phyloP scores from a whole-genome alignment of 2,329 filamentous ascomycete species.

The Penicillium sclerotigenum region DNA sequence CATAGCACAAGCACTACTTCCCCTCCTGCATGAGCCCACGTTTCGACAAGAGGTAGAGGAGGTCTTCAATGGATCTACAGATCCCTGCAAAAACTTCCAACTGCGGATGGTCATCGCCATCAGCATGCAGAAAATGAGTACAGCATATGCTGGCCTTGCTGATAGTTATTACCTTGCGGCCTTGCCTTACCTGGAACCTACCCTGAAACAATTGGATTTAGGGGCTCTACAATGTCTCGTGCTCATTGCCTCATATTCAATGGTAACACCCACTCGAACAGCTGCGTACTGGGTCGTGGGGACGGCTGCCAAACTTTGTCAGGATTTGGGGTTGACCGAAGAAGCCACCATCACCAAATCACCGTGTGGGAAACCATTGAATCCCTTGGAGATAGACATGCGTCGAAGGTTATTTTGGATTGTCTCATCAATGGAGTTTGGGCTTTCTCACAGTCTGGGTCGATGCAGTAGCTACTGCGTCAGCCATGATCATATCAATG shows the following conservation, averaged over 20 bases:
- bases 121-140: slow-evolving; percentile 86
- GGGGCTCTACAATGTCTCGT: slow-evolving; percentile 86
- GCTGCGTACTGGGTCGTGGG: slow-evolving; percentile 93
- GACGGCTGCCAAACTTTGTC: slow-evolving; percentile 79
- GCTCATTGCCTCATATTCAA: slow-evolving; percentile 84
- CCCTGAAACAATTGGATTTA: slow-evolving; percentile 83
- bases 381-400: slow-evolving; percentile 82
- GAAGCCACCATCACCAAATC: slow-evolving; percentile 78
- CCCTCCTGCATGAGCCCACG: slow-evolving; percentile 77
- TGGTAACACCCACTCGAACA: slow-evolving; percentile 85
- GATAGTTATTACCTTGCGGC: slow-evolving; percentile 94
- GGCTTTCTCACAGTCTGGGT: slow-evolving; percentile 81
- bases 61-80: slow-evolving; percentile 71
- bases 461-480: slow-evolving; percentile 82
- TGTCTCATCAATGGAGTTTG: slow-evolving; percentile 82
- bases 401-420: slow-evolving; percentile 85
- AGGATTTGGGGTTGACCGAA: slow-evolving; percentile 81
- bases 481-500: slow-evolving; percentile 75
- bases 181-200: slow-evolving; percentile 75
- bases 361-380: slow-evolving; percentile 57
- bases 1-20: slow-evolving; percentile 81
- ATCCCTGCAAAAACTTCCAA: slow-evolving; percentile 83
- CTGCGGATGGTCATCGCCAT: slow-evolving; percentile 91
- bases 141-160: slow-evolving; percentile 85
- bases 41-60: slow-evolving; percentile 74